Conservation (phyloP, 2,329 filamentous ascomycete species). For the Aspergillus sp. region DNA sequence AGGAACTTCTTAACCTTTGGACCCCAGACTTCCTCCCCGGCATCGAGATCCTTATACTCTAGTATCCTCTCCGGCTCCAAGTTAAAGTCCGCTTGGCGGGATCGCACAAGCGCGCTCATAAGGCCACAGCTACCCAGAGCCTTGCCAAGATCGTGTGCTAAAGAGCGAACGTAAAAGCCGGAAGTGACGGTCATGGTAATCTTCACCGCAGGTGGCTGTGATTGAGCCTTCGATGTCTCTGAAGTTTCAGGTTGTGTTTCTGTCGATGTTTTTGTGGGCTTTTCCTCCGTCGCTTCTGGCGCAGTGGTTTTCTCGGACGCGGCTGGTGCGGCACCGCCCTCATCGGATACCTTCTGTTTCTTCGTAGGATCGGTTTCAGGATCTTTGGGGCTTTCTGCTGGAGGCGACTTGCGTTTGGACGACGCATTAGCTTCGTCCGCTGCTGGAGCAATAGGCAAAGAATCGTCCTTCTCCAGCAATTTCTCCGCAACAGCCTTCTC, state of each 20-base stretch:
- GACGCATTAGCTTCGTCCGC: conserved; percentile 27
- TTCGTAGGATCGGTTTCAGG: conserved; percentile 21
- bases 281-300: conserved; percentile 3
- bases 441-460: conserved; percentile 21
- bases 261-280: neutral
- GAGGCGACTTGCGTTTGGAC: conserved; percentile 37
- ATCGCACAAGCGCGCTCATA: conserved; percentile 82
- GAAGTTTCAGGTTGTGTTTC: conserved; percentile 2
- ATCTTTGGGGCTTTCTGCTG: conserved; percentile 21
- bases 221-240: conserved; percentile 6
- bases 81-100: conserved; percentile 76
- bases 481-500: conserved; percentile 77
- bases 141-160: conserved; percentile 86
- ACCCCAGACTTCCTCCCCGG: conserved; percentile 79
- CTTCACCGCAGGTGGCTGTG: conserved; percentile 67
- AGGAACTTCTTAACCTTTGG: conserved; percentile 67
- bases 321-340: conserved; percentile 24
- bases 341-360: conserved; percentile 31
- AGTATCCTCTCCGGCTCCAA: conserved; percentile 70
- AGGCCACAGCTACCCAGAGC: conserved; percentile 78
- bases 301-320: conserved; percentile 14
- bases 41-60: conserved; percentile 72
- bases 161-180: conserved; percentile 92
- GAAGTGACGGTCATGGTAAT: conserved; percentile 91
- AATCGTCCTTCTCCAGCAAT: conserved; percentile 47